phyloP scores from a whole-genome alignment of 2,329 filamentous ascomycete genomes.

The Botrytis porri region DNA sequence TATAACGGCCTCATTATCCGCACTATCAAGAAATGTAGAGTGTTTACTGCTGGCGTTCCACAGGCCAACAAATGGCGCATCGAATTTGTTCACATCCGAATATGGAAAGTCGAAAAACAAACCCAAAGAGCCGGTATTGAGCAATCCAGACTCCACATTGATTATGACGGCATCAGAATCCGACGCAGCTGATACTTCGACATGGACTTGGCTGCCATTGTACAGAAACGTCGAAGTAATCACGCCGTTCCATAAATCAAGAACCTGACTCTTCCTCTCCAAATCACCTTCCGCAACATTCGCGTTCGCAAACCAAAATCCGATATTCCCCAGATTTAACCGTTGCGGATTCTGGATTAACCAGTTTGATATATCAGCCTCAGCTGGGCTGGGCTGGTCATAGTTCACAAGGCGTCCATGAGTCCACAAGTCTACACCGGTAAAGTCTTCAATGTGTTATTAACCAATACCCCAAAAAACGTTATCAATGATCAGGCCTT shows the following conservation, averaged over 20 bases:
- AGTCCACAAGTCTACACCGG: slow-evolving; percentile 38
- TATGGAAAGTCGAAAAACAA: slow-evolving; percentile 46
- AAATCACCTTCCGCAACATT: slow-evolving; percentile 38
- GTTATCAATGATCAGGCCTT: background rate
- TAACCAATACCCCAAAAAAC: slow-evolving; percentile 34
- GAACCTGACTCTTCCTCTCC: slow-evolving; percentile 37
- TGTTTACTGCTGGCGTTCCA: slow-evolving; percentile 43
- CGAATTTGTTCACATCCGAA: slow-evolving; percentile 44
- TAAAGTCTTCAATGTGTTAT: slow-evolving; percentile 10
- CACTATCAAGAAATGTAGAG: slow-evolving; percentile 35
- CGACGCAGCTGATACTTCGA: slow-evolving; percentile 42
- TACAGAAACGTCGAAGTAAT: slow-evolving; percentile 42
- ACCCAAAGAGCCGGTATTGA: slow-evolving; percentile 38
- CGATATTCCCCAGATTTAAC: slow-evolving; percentile 45
- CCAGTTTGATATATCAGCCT: slow-evolving; percentile 47
- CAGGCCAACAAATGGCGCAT: slow-evolving; percentile 44
- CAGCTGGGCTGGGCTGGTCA: slow-evolving; percentile 42
- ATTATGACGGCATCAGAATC: slow-evolving; percentile 42
- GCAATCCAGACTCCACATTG: slow-evolving; percentile 40
- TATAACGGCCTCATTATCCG: slow-evolving; percentile 36
- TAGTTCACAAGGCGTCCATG: slow-evolving; percentile 45
- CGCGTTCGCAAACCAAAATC: slow-evolving; percentile 39
- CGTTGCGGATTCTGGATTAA: slow-evolving; percentile 49
- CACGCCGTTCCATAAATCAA: slow-evolving; percentile 42
- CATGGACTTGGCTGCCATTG: slow-evolving; percentile 36